Base-by-base conservation (phyloP, 176 grass and related monocot species). In the Musa beccarii region DNA sequence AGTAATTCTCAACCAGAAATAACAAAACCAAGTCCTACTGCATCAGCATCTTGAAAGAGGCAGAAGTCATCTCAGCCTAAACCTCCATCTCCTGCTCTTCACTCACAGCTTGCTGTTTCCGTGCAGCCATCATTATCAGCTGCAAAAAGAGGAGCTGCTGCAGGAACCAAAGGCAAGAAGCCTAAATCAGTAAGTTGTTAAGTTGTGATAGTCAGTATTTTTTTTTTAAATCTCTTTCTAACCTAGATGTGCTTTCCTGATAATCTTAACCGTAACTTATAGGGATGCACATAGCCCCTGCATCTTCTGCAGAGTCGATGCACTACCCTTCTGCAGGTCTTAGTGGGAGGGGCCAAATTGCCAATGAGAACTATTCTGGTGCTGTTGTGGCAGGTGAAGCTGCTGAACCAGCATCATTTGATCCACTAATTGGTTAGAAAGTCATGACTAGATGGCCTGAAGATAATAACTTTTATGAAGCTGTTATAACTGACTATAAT, bases 1-100 rank as follows among this genome's bases (percentile, higher is more conserved):
- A 53, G 10, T 22, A 72, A 72, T 72, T 21, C 72, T 74, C 72
- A 57, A 15, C 52, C 72, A 28, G 72, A 74, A 29, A 9, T 29
- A 55, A 15, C 72, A 59, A 15, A 8, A 74, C 72, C 72, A 9
- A 74, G 4, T 74, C 72, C 53, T 29, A 34, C 53, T 25, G 52
- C 43, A 7, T 74, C 72, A 56, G 72, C 53, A 54, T 84, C 82
- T 16, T 85, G 88, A 56, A 99, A 99, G 89, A 94, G 91, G 84
- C 95, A 92, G 75, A 99, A 99, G 79, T 86, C 79, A 72, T 87
- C 94, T 16, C 94, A 91, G 81, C 64, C 84, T 15, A 56, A 93
- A 81, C 80, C 77, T 28, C 88, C 81, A 2, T 53, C 85, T 80
- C 69, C 86, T 64, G 78, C 56, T 28, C 25, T 89, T 78, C 95